These are phyloP conservation scores for Cubamyces lactineus DNA, from an alignment of 768 basidiomycete species.

Conservation along the genomic window DNA sequence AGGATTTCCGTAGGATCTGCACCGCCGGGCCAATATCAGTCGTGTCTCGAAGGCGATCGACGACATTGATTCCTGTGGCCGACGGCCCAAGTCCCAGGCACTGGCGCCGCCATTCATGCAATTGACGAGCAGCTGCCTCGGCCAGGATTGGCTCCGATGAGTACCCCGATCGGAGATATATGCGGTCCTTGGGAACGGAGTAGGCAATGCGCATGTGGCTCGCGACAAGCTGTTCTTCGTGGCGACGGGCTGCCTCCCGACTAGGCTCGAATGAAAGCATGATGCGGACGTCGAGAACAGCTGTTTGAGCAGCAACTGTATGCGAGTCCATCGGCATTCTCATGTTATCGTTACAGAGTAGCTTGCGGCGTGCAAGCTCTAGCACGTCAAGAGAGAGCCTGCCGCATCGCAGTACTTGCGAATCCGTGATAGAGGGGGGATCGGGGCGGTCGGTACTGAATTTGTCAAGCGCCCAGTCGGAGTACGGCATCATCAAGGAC, in stretches of 20 bases:
- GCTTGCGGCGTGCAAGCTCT: slow-evolving; percentile 5
- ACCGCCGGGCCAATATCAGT: too few relatives aligned
- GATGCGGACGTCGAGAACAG: slow-evolving; percentile 22
- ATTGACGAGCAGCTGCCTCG: slow-evolving; percentile 33
- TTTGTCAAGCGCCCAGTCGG: not conserved
- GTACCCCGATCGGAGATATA: slow-evolving; percentile 35
- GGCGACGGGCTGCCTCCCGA: not conserved
- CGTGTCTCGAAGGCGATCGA: not conserved
- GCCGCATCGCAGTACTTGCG: not conserved
- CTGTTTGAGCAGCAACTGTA: not conserved
- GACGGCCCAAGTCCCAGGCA: too few relatives aligned
- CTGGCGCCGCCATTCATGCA: slow-evolving; percentile 5
- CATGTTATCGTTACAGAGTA: not conserved
- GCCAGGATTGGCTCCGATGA: slow-evolving; percentile 42
- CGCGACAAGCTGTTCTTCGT: slow-evolving; percentile 28
- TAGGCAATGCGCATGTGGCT: slow-evolving; percentile 35
- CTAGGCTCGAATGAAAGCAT: slow-evolving; percentile 24
- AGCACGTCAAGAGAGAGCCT: not conserved
- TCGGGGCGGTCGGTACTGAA: not conserved
- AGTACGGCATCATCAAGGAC: slow-evolving; percentile 14
- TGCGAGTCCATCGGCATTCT: not conserved
- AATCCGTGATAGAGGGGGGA: too few relatives aligned
- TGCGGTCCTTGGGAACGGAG: slow-evolving; percentile 30
- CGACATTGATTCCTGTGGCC: not conserved
- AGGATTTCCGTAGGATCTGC: slow-evolving; percentile 3